Conservation (phyloP, 495 filamentous ascomycete species). For the Entonaema liquescens region DNA sequence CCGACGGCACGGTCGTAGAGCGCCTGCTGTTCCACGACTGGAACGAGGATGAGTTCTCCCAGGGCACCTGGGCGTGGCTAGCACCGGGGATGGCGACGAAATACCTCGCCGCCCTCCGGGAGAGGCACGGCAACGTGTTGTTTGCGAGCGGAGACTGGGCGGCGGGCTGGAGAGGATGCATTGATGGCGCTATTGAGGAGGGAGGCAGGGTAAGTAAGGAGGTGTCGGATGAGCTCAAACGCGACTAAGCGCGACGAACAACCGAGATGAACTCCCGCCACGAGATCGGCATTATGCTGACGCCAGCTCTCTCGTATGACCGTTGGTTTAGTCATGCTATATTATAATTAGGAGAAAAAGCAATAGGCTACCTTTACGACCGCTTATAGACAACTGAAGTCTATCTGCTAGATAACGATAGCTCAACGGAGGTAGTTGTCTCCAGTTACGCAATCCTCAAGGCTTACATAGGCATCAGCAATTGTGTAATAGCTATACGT, state of each 20-base stretch:
- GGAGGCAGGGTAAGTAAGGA: slow-evolving; percentile 1
- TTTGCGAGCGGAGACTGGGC: slow-evolving; percentile 11
- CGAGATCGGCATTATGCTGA: not conserved
- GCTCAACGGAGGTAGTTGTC: not conserved
- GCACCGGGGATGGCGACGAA: not conserved
- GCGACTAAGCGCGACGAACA: not conserved
- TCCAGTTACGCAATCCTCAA: not conserved
- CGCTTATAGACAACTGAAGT: not conserved
- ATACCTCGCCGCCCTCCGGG: not conserved
- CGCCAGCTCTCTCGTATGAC: not conserved
- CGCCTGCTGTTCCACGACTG: not conserved
- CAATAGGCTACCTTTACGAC: not conserved
- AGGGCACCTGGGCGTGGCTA: slow-evolving; percentile 10
- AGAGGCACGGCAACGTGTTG: not conserved
- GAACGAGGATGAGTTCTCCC: slow-evolving; percentile 2
- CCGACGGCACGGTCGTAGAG: not conserved
- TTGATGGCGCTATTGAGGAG: slow-evolving; percentile 2
- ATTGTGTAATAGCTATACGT: not conserved
- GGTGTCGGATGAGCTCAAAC: not conserved
- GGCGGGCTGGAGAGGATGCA: slow-evolving; percentile 1
- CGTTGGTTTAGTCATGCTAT: not conserved
- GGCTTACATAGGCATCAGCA: not conserved
- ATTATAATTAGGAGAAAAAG: not conserved
- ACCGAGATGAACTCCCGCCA: not conserved
- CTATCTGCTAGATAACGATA: not conserved